phyloP scores from a whole-genome alignment of 2,329 filamentous ascomycete genomes.

The Atkinsonella hypoxylon region DNA sequence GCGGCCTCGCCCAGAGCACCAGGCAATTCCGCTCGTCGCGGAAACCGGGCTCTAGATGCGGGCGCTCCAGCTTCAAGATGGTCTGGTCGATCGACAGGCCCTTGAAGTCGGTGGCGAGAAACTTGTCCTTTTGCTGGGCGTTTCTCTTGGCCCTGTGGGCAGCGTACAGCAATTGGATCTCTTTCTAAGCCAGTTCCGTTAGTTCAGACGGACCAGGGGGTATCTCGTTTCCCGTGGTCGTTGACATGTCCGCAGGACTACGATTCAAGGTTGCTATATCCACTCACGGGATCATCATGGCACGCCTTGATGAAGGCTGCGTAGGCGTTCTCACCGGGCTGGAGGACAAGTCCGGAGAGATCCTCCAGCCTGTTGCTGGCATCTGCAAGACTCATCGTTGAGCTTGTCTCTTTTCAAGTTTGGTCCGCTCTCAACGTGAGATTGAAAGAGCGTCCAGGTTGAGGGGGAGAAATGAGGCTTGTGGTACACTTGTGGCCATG shows the following conservation, averaged over 20 bases:
- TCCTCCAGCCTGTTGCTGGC: constrained; percentile 41
- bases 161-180: constrained; percentile 62
- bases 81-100: constrained; percentile 68
- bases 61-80: constrained; percentile 55
- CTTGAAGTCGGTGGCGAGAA: constrained; percentile 55
- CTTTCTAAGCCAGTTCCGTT: constrained; percentile 28
- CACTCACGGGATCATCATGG: constrained; percentile 49
- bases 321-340: constrained; percentile 59
- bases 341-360: constrained; percentile 36
- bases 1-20: constrained; percentile 80
- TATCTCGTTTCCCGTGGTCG: too few relatives aligned
- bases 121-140: constrained; percentile 59
- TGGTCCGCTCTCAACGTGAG: background rate
- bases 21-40: constrained; percentile 69
- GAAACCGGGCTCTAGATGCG: constrained; percentile 53
- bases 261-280: too few relatives aligned
- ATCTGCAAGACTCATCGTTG: constrained; percentile 14
- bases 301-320: constrained; percentile 59
- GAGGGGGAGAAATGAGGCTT: too few relatives aligned
- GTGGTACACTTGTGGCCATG: too few relatives aligned
- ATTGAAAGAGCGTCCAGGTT: background rate
- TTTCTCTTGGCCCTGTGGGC: constrained; percentile 67
- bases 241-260: background rate
- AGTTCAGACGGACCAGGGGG: too few relatives aligned
- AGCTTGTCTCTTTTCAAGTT: background rate